Conservation (phyloP, 225 moss, liverwort and hornwort genomes). For the Polytrichum formosum region DNA sequence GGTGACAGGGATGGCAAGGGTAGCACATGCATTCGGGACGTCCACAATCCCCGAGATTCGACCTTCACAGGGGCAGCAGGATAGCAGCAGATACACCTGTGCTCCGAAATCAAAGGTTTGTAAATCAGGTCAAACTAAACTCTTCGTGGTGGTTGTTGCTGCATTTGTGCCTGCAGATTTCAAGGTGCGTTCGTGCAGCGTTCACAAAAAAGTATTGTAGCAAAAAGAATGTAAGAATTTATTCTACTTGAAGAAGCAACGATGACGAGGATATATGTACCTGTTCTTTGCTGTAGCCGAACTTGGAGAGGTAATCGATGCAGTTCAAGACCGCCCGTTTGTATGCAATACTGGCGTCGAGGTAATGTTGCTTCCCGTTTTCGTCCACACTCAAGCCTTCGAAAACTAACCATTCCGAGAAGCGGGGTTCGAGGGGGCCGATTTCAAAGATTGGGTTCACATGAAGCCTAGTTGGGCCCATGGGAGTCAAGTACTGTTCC, state of each 20-base stretch:
- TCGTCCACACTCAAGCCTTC: conserved; percentile 88
- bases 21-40: conserved; percentile 81
- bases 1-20: conserved; percentile 73
- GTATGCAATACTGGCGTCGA: conserved; percentile 81
- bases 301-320: conserved; percentile 87
- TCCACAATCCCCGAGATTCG: conserved; percentile 85
- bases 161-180: too few relatives aligned
- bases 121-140: too few relatives aligned
- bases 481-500: conserved; percentile 88
- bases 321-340: conserved; percentile 81
- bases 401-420: conserved; percentile 88
- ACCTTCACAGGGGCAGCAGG: conserved; percentile 87
- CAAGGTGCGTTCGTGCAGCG: too few relatives aligned
- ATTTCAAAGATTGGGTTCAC: conserved; percentile 92
- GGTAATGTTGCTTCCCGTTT: conserved; percentile 74
- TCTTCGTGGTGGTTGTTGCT: too few relatives aligned
- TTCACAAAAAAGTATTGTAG: too few relatives aligned
- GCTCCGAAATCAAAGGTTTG: not conserved
- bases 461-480: conserved; percentile 88
- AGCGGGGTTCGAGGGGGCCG: conserved; percentile 78
- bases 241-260: too few relatives aligned
- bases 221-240: too few relatives aligned
- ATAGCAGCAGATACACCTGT: conserved; percentile 76
- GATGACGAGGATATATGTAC: not conserved
- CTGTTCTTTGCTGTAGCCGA: conserved; percentile 89